Base-by-base conservation (phyloP, 495 filamentous ascomycete species). In the Bathelium albidoporum region DNA sequence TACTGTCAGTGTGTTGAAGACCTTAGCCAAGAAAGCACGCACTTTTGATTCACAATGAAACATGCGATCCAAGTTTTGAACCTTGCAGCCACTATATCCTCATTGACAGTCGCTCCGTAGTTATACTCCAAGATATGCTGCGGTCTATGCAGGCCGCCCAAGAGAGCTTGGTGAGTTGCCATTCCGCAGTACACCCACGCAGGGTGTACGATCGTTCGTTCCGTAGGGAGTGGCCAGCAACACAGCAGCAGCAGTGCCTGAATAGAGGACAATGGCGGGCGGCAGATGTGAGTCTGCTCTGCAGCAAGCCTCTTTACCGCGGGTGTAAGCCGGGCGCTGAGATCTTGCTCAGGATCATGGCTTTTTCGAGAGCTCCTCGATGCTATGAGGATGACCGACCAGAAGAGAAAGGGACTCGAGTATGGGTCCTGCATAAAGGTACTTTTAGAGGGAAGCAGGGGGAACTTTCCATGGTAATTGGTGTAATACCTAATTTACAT, bases 11-110 rank as follows among this genome's bases (percentile, higher is more conserved):
- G 44, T 20, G 22, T 49, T 49, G 44, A 5, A 49, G 12, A 49
- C 14, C 5, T 49, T 20, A n/a, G 5, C 44, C 11, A 49, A 12
- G 44, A 49, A 20, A 12, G 10, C 44, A 20, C 44, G 5, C 22
- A 49, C 44, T 20, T 49, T 49, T 49, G 44, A 49, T 49, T 49
- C 44, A 49, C 44, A 20, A 49, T 49, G 44, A 49, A 49, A 20
- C 44, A 49, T 5, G 44, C 44, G n/a, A 49, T 20, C 44, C 44
- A 49, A 18, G 44, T 49, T 20, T 20, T 49, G 18, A 49, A 5
- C n/a, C 44, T 49, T 5, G 12, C 22, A 49, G 10, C n/a, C n/a
- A 49, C n/a, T 12, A 49, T 20, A 16, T 49, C n/a, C n/a, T 49
- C 44, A 2, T 49, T 20, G 10, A 20, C 44, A 5, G 18, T 12